phyloP scores from a whole-genome alignment of 2,329 filamentous ascomycete genomes.

The Phialemoniopsis sp. region DNA sequence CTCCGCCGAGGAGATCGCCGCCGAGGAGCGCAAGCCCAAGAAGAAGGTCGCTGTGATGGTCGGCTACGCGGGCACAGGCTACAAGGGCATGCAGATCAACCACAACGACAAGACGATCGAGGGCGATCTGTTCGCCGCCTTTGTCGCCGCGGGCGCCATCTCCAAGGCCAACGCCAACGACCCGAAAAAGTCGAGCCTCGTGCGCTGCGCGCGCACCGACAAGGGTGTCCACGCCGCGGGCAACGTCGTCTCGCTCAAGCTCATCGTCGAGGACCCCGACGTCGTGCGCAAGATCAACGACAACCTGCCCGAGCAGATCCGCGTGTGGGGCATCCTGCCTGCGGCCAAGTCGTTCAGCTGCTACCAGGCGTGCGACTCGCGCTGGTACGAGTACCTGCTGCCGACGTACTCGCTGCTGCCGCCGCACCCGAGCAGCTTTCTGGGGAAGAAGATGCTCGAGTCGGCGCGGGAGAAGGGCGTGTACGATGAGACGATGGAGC shows the following conservation, averaged over 20 bases:
- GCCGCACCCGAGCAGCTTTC: constrained; percentile 81
- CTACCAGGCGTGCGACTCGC: constrained; percentile 90
- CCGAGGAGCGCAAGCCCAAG: constrained; percentile 80
- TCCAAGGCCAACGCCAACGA: constrained; percentile 96
- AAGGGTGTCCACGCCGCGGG: constrained; percentile 96
- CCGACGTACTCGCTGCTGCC: constrained; percentile 90
- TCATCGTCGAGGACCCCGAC: constrained; percentile 89
- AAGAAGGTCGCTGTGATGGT: constrained; percentile 94
- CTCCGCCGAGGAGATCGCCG: constrained; percentile 76
- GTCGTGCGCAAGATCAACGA: constrained; percentile 90
- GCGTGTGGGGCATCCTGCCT: constrained; percentile 88
- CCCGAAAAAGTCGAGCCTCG: constrained; percentile 91
- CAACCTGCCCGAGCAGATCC: constrained; percentile 79
- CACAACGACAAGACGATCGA: constrained; percentile 87
- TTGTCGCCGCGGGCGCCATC: constrained; percentile 87
- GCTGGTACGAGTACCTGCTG: constrained; percentile 96
- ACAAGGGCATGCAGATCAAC: constrained; percentile 95
- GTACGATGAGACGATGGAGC: constrained; percentile 60
- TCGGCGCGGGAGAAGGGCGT: constrained; percentile 66
- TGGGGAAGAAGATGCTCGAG: constrained; percentile 81
- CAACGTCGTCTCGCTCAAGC: constrained; percentile 90
- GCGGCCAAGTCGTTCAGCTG: constrained; percentile 91
- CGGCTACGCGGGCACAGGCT: constrained; percentile 93
- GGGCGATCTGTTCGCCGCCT: constrained; percentile 88
- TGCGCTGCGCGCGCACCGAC: constrained; percentile 91